phyloP scores from a whole-genome alignment of 306 rosid genomes.

The Pyrus pyrifolia region DNA sequence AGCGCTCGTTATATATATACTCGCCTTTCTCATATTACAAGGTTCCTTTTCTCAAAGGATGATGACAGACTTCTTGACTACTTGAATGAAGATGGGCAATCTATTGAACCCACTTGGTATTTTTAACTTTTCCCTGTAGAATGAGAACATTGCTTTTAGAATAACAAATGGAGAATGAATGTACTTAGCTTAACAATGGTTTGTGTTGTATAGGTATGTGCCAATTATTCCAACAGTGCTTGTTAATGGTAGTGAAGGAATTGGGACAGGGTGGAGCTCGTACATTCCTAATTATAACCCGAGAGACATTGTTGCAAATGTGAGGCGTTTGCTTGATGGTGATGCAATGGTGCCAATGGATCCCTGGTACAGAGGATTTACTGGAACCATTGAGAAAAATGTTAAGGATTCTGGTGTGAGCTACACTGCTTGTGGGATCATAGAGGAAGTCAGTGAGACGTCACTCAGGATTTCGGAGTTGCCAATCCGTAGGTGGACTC shows the following conservation, averaged over 20 bases:
- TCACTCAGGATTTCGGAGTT: slow-evolving; percentile 63
- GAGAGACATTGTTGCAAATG: slow-evolving; percentile 72
- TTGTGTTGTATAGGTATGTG: slow-evolving; percentile 48
- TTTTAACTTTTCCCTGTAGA: not conserved
- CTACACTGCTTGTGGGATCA: slow-evolving; percentile 53
- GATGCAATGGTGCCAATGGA: slow-evolving; percentile 68
- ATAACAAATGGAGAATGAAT: not conserved
- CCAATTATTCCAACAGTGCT: slow-evolving; percentile 86
- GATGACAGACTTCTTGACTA: slow-evolving; percentile 87
- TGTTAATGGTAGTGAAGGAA: slow-evolving; percentile 95
- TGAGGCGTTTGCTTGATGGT: slow-evolving; percentile 58
- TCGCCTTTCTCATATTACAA: slow-evolving; percentile 46
- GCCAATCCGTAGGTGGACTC: slow-evolving; percentile 88
- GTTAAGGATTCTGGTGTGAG: slow-evolving; percentile 50
- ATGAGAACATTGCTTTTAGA: not conserved
- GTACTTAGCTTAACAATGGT: not conserved
- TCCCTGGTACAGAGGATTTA: slow-evolving; percentile 95
- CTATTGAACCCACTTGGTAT: slow-evolving; percentile 87
- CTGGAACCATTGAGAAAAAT: slow-evolving; percentile 61
- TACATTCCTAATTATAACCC: slow-evolving; percentile 90
- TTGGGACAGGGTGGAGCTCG: slow-evolving; percentile 93
- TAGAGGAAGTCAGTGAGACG: slow-evolving; percentile 57
- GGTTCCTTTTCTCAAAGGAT: slow-evolving; percentile 69
- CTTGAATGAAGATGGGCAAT: slow-evolving; percentile 81
- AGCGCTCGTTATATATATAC: slow-evolving; percentile 77